A percentile compares a stretch with the other conserved stretches of the same genome.
These are phyloP conservation scores for Aspergillus tubingensis DNA, from an alignment of 2,329 filamentous ascomycete species.

Conservation along the genomic window DNA sequence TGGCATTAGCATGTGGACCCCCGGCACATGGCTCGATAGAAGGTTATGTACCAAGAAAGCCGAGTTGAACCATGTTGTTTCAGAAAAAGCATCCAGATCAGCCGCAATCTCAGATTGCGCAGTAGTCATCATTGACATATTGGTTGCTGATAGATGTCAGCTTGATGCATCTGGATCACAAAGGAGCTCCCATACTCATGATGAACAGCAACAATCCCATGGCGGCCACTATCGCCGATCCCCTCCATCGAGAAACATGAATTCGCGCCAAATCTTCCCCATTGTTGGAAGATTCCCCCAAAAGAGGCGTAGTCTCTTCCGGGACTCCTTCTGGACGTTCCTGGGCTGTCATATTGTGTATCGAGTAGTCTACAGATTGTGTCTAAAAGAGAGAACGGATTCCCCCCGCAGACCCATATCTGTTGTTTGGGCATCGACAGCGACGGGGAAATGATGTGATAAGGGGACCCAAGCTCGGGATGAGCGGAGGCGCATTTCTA, in stretches of 20 bases:
- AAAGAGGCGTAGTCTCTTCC: not conserved
- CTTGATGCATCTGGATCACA: not conserved
- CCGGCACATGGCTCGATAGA: not conserved
- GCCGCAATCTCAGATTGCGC: slow-evolving; percentile 75
- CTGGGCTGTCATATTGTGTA: not conserved
- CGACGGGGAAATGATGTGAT: slow-evolving; percentile 1
- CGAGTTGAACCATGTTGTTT: slow-evolving; percentile 79
- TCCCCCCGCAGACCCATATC: not conserved
- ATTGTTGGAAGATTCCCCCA: not conserved
- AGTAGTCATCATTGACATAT: slow-evolving; percentile 80
- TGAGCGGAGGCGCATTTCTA: slow-evolving; percentile 12
- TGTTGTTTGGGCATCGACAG: not conserved
- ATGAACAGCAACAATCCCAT: slow-evolving; percentile 8
- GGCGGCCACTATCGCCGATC: slow-evolving; percentile 1
- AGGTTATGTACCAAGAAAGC: slow-evolving; percentile 62
- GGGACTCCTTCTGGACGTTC: not conserved
- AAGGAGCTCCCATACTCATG: not conserved
- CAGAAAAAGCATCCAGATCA: slow-evolving; percentile 72
- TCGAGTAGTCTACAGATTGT: not conserved
- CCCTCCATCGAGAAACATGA: not conserved
- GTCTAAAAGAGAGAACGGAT: not conserved
- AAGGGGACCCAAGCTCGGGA: not conserved
- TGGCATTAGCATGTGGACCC: slow-evolving; percentile 6
- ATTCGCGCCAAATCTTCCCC: slow-evolving; percentile 1
- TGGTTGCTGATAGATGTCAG: slow-evolving; percentile 51